phyloP scores from a whole-genome alignment of 202 grass and related monocot genomes.

The Sporobolus alterniflorus region DNA sequence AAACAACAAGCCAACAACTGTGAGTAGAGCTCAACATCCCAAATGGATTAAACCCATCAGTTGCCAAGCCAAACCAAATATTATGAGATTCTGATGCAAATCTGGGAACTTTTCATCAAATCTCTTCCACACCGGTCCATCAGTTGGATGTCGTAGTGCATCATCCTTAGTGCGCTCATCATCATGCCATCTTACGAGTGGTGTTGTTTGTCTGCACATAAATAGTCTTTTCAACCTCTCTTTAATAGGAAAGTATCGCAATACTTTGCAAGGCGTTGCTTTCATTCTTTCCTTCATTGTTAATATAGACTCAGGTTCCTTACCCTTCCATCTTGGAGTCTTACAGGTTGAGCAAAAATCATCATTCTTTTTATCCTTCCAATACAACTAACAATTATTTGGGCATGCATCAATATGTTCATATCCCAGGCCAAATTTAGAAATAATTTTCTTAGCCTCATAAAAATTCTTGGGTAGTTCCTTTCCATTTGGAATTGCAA shows the following conservation, averaged over 20 bases:
- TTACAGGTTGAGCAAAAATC: constrained; percentile 29
- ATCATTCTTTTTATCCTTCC: background rate
- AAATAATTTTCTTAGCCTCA: constrained; percentile 17
- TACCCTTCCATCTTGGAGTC: constrained; percentile 29
- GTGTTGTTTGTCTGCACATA: background rate
- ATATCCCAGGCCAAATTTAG: constrained; percentile 12
- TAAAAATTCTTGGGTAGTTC: constrained; percentile 5
- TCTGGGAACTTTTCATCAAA: background rate
- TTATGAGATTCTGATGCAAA: background rate
- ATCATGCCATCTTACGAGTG: background rate
- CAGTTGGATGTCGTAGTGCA: background rate
- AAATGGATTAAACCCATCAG: constrained; percentile 17
- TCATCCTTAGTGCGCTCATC: background rate
- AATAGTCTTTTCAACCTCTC: background rate
- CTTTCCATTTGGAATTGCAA: constrained; percentile 21
- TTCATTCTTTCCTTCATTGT: no score
- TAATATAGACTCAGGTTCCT: background rate
- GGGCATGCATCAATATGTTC: background rate
- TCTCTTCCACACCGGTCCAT: background rate
- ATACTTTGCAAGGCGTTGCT: no score
- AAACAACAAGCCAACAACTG: constrained; percentile 35
- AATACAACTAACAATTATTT: background rate
- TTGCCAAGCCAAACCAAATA: background rate
- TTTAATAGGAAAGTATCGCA: no score
- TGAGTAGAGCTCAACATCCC: background rate